These are phyloP conservation scores for Rhinocladiella similis DNA, from an alignment of 2,329 filamentous ascomycete species.

Conservation along the genomic window DNA sequence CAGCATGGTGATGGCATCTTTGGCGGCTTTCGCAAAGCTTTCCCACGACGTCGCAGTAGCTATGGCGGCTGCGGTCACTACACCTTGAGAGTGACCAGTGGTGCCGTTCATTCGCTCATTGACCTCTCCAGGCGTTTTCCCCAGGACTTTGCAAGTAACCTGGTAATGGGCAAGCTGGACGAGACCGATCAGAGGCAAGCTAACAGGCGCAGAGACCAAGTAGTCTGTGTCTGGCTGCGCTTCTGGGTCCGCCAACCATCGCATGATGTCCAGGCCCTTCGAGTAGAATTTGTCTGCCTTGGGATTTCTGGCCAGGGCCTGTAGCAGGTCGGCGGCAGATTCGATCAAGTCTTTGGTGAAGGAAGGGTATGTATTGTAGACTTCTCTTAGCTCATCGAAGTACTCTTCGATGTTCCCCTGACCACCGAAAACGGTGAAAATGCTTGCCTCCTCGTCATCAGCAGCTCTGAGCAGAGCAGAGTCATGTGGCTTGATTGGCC, in stretches of 20 bases:
- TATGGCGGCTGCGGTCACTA: conserved; percentile 89
- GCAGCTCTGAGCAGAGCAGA: conserved; percentile 90
- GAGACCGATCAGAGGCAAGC: conserved; percentile 91
- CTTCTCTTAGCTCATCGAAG: conserved; percentile 92
- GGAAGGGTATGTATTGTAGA: conserved; percentile 86
- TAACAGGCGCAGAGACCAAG: conserved; percentile 89
- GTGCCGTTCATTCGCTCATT: conserved; percentile 81
- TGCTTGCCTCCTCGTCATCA: conserved; percentile 75
- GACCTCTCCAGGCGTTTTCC: conserved; percentile 84
- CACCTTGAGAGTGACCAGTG: conserved; percentile 94
- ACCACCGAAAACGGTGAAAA: conserved; percentile 94
- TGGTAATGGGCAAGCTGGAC: conserved; percentile 95
- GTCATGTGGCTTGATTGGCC: conserved; percentile 87
- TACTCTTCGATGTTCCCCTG: conserved; percentile 99
- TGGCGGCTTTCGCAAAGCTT: conserved; percentile 77
- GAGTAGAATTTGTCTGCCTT: conserved; percentile 92
- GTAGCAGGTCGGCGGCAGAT: conserved; percentile 81
- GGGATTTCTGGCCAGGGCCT: conserved; percentile 77
- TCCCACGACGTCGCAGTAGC: conserved; percentile 92
- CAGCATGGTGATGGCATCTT: conserved; percentile 81
- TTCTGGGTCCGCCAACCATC: conserved; percentile 87
- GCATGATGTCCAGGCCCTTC: conserved; percentile 93
- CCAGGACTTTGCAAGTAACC: conserved; percentile 88
- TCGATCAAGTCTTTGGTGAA: conserved; percentile 85
- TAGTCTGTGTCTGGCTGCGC: conserved; percentile 93